Evolutionary conservation across 257 asterid species (phyloP).

Genomic region (Nicotiana otophora): DNA sequence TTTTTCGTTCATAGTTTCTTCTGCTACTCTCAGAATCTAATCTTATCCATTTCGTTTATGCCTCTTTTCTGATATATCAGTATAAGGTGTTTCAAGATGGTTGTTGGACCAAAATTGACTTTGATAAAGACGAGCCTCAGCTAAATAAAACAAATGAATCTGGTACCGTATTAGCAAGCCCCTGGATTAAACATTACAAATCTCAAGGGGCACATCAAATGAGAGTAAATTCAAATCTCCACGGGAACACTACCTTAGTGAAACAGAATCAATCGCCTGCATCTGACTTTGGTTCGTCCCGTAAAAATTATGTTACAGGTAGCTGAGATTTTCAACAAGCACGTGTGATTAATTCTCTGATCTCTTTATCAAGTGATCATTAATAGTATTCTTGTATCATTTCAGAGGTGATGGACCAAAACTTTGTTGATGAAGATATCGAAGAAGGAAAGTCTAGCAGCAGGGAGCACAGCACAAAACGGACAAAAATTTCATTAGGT

Average conservation of each 20-base stretch:
- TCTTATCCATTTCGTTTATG: background rate
- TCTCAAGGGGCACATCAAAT: constrained; percentile 22
- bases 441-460: constrained; percentile 32
- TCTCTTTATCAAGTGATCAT: background rate
- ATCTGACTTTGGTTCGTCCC: constrained; percentile 16
- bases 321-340: constrained; percentile 1
- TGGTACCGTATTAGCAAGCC: constrained; percentile 27
- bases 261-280: background rate
- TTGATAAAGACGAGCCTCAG: constrained; percentile 30
- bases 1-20: background rate
- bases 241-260: constrained; percentile 10
- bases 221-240: constrained; percentile 23
- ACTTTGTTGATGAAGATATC: constrained; percentile 46
- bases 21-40: background rate
- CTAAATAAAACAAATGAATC: constrained; percentile 25
- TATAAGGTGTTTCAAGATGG: constrained; percentile 61
- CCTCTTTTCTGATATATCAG: constrained; percentile 19
- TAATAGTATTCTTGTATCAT: background rate
- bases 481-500: constrained; percentile 21
- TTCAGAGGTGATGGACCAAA: constrained; percentile 61
- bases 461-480: constrained; percentile 19
- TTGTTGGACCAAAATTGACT: constrained; percentile 43
- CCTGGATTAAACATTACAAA: constrained; percentile 52
- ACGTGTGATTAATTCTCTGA: background rate
- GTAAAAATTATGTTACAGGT: constrained; percentile 41